phyloP scores from a whole-genome alignment of 73 alveolate genomes.

The Paramecium octaurelia region DNA sequence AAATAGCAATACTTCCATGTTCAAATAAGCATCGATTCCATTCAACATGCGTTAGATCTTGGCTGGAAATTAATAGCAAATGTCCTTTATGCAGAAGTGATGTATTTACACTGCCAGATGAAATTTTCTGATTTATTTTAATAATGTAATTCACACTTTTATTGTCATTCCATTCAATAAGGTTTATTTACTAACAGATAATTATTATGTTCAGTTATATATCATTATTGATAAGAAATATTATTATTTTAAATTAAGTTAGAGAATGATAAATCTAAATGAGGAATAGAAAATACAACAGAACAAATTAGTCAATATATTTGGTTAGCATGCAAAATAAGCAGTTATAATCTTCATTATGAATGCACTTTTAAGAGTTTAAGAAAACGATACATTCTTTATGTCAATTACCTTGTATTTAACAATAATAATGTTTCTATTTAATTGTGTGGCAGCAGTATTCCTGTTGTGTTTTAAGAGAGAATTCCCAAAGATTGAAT shows the following conservation, averaged over 20 bases:
- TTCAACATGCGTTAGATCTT: slow-evolving; percentile 78
- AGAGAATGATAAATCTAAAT: neutral
- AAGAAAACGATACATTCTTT: neutral
- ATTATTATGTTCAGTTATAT: too few species aligned
- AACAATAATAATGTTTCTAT: neutral
- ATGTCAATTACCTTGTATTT: neutral
- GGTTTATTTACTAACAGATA: too few species aligned
- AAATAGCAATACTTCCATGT: slow-evolving; percentile 77
- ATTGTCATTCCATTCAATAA: neutral
- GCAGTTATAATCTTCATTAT: neutral
- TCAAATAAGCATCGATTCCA: slow-evolving; percentile 84
- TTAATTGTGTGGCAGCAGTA: neutral
- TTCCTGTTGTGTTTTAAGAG: slow-evolving; percentile 2
- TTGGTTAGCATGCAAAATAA: neutral
- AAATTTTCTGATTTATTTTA: neutral
- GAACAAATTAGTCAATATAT: neutral
- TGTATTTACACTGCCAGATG: neutral
- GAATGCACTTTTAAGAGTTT: neutral
- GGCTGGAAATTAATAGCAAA: slow-evolving; percentile 70
- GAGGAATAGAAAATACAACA: neutral
- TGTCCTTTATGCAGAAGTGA: slow-evolving; percentile 63
- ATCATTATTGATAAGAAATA: neutral
- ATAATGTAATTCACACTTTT: neutral
- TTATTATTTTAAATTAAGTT: neutral
- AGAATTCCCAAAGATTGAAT: slow-evolving; percentile 31